Percentiles rank a stretch among this genome's conserved stretches.
These are phyloP conservation scores for Phytophthora boehmeriae DNA, from an alignment of 352 stramenopile genomes.

Conservation along the genomic window DNA sequence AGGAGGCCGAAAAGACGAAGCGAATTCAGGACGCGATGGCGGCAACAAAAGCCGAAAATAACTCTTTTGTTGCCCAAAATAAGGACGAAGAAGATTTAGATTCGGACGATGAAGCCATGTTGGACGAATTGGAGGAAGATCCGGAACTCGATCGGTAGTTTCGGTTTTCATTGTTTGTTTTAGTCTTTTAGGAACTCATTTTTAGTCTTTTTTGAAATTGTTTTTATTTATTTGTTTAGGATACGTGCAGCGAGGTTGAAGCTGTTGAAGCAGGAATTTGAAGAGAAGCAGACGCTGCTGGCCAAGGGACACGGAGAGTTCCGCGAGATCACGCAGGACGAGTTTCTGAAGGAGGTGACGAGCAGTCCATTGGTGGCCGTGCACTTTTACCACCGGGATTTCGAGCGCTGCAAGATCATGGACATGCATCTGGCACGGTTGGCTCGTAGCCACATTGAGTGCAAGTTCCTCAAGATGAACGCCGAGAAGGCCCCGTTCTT, in stretches of 20 bases:
- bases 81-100: slow-evolving; percentile 38
- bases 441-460: slow-evolving; percentile 82
- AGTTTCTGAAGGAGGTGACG: slow-evolving; percentile 96
- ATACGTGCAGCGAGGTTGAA: slow-evolving; percentile 83
- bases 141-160: slow-evolving; percentile 69
- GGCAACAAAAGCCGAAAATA: slow-evolving; percentile 31
- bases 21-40: slow-evolving; percentile 35
- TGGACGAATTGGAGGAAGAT: slow-evolving; percentile 80
- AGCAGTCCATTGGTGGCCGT: slow-evolving; percentile 83
- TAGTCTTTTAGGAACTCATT: not conserved
- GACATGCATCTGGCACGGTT: slow-evolving; percentile 87
- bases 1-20: slow-evolving; percentile 28
- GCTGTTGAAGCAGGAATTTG: slow-evolving; percentile 68
- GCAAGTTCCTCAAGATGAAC: slow-evolving; percentile 96
- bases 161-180: not conserved
- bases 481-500: slow-evolving; percentile 96
- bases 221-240: slow-evolving; percentile 28
- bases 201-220: slow-evolving; percentile 9
- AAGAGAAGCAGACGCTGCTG: slow-evolving; percentile 63
- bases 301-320: slow-evolving; percentile 83
- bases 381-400: slow-evolving; percentile 98
- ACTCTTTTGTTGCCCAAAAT: slow-evolving; percentile 28
- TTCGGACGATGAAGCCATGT: slow-evolving; percentile 65
- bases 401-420: slow-evolving; percentile 98
- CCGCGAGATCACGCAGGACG: slow-evolving; percentile 94